Evolutionary conservation across 805 yeast species (phyloP).

Genomic region (Candida gorgasii): DNA sequence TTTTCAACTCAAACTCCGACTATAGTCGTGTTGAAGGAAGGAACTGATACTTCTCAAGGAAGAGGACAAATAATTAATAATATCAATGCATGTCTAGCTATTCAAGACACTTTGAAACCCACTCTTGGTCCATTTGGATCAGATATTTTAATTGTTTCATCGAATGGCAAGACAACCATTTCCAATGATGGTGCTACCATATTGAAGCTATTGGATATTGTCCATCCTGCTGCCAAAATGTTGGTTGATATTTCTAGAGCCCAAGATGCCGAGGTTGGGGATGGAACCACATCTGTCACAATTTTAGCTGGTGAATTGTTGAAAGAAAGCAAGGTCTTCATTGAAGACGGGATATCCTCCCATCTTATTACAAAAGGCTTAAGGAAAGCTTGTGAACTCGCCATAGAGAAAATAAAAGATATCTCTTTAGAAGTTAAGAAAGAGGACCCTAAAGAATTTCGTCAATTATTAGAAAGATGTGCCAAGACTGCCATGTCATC

Average conservation of each 20-base stretch:
- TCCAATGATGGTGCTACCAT: conserved; percentile 99
- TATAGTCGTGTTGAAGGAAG: conserved; percentile 96
- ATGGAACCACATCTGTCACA: conserved; percentile 97
- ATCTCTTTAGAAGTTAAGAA: conserved; percentile 69
- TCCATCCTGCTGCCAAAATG: conserved; percentile 97
- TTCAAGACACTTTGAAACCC: conserved; percentile 92
- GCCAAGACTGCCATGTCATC: conserved; percentile 98
- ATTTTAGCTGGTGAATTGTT: conserved; percentile 92
- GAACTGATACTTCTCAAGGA: conserved; percentile 97
- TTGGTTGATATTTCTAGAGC: conserved; percentile 92
- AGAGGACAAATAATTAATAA: conserved; percentile 93
- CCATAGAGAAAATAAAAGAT: conserved; percentile 71
- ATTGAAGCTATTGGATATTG: conserved; percentile 85
- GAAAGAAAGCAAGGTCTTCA: conserved; percentile 85
- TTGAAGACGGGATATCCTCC: conserved; percentile 95
- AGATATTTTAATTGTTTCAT: conserved; percentile 85
- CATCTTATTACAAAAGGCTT: conserved; percentile 87
- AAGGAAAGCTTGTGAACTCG: conserved; percentile 76
- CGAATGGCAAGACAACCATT: conserved; percentile 85
- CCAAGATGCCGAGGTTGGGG: conserved; percentile 98
- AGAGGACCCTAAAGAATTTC: conserved; percentile 50
- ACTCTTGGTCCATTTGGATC: conserved; percentile 98
- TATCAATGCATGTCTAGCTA: conserved; percentile 95
- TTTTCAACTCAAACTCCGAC: conserved; percentile 95
- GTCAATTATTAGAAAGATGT: conserved; percentile 82